Conservation (phyloP, 164 flowering plant species). For the Amborella trichopoda region DNA sequence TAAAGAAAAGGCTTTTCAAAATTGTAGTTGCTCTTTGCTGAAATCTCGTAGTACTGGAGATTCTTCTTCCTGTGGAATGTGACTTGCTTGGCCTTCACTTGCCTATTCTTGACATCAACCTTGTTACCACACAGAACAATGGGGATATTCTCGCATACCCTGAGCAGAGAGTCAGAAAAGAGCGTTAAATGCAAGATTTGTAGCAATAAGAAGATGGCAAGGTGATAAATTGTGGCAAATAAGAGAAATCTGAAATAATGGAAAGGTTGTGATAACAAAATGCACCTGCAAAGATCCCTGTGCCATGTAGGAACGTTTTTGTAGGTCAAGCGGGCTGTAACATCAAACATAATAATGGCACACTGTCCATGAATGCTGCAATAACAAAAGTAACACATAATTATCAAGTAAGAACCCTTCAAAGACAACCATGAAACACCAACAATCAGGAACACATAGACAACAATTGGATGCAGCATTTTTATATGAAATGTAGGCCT, state of each 20-base stretch:
- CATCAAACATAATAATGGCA: slow-evolving; percentile 92
- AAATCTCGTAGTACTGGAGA: slow-evolving; percentile 73
- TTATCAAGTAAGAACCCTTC: not conserved
- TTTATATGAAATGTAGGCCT: no score
- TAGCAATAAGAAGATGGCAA: no score
- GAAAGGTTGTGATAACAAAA: no score
- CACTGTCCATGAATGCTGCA: slow-evolving; percentile 88
- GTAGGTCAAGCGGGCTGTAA: slow-evolving; percentile 78
- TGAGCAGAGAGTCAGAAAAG: no score
- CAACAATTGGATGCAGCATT: no score
- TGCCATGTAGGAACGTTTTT: slow-evolving; percentile 97
- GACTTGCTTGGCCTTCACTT: slow-evolving; percentile 86
- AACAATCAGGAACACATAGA: no score
- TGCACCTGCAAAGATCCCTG: slow-evolving; percentile 77
- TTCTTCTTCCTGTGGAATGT: slow-evolving; percentile 85
- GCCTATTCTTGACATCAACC: slow-evolving; percentile 89
- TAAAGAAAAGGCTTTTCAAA: slow-evolving; percentile 80
- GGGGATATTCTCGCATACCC: slow-evolving; percentile 79
- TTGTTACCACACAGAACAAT: slow-evolving; percentile 88
- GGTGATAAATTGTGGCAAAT: no score
- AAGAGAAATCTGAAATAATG: no score
- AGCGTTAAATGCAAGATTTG: no score
- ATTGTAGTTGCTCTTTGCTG: slow-evolving; percentile 85
- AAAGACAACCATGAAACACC: not conserved
- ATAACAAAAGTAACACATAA: not conserved